These are phyloP conservation scores for Penicillium sp. DNA, from an alignment of 2,329 filamentous ascomycete species.

Conservation along the genomic window DNA sequence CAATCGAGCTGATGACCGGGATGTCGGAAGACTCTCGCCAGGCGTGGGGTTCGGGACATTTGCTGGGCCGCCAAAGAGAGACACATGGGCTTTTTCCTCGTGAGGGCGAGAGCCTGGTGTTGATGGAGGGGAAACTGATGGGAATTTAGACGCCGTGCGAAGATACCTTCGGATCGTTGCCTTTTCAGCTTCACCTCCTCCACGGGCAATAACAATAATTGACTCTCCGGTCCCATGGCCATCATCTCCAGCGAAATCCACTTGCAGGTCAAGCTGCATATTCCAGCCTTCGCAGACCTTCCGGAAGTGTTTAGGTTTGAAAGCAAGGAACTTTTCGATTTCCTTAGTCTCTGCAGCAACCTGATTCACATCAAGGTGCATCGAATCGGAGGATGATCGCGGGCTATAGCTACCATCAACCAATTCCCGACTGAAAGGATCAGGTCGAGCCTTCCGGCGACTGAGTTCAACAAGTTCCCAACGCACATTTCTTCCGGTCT, in stretches of 20 bases:
- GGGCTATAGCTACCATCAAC: constrained; percentile 79
- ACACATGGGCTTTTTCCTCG: constrained; percentile 35
- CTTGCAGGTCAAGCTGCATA: constrained; percentile 82
- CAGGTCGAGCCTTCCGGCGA: constrained; percentile 70
- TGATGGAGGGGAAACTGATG: constrained; percentile 20
- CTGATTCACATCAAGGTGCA: constrained; percentile 72
- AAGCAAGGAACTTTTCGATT: constrained; percentile 74
- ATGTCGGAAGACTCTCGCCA: constrained; percentile 32
- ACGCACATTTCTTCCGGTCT: constrained; percentile 73
- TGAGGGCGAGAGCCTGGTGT: constrained; percentile 15
- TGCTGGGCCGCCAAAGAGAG: constrained; percentile 56
- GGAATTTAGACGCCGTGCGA: constrained; percentile 53
- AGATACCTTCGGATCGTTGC: constrained; percentile 62
- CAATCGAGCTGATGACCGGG: constrained; percentile 36
- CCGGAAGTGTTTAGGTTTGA: constrained; percentile 77
- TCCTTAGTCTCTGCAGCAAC: constrained; percentile 76
- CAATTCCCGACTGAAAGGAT: constrained; percentile 72
- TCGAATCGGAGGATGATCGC: constrained; percentile 73
- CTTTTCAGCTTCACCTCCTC: constrained; percentile 62
- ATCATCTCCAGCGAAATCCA: constrained; percentile 87
- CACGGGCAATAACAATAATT: constrained; percentile 74
- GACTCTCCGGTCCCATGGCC: constrained; percentile 75
- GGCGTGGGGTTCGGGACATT: constrained; percentile 24
- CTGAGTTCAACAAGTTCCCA: constrained; percentile 84
- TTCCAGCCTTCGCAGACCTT: constrained; percentile 85